A percentile compares a stretch with the other conserved stretches of the same genome.
Evolutionary conservation across 1,284 basidiomycete genomes (phyloP).

Genomic region (Apiotrichum siamense): DNA sequence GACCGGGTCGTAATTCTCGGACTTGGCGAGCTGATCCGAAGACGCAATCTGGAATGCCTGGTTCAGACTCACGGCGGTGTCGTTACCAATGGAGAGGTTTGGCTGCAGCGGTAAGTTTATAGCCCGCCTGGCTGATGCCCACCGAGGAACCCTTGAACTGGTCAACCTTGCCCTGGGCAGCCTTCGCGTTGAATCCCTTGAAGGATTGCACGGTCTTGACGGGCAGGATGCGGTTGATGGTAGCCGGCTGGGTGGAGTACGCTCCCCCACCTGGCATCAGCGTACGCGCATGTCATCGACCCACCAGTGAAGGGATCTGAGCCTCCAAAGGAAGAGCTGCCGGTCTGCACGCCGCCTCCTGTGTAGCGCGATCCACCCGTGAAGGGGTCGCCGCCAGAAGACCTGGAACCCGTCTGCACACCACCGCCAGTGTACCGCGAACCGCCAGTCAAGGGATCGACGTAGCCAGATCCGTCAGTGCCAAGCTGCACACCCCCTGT

Average conservation of each 20-base stretch:
- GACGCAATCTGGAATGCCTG: slow-evolving; percentile 12
- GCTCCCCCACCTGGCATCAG: slow-evolving; percentile 28
- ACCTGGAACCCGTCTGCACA: slow-evolving; percentile 8
- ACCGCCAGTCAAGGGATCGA: slow-evolving; percentile 83
- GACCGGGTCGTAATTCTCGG: slow-evolving; percentile 55
- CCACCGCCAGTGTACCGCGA: slow-evolving; percentile 54
- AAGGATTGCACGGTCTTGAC: slow-evolving; percentile 59
- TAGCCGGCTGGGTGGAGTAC: slow-evolving; percentile 29
- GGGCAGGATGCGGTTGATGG: slow-evolving; percentile 47
- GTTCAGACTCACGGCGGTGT: slow-evolving; percentile 1
- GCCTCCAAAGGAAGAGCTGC: neutral
- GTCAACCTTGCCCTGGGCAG: slow-evolving; percentile 74
- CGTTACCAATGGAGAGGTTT: slow-evolving; percentile 67
- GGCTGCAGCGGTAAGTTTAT: slow-evolving; percentile 50
- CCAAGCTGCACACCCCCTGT: slow-evolving; percentile 68
- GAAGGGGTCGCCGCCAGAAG: slow-evolving; percentile 30
- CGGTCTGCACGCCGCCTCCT: slow-evolving; percentile 17
- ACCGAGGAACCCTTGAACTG: slow-evolving; percentile 56
- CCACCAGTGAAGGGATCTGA: slow-evolving; percentile 13
- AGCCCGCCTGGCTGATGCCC: neutral
- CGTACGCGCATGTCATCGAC: neutral
- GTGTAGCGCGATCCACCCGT: slow-evolving; percentile 27
- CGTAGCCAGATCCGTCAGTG: slow-evolving; percentile 54
- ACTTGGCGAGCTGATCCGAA: slow-evolving; percentile 5
- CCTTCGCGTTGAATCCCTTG: slow-evolving; percentile 79